Evolutionary conservation across 257 asterid genomes (phyloP).

Genomic region (Eustoma russellianum): DNA sequence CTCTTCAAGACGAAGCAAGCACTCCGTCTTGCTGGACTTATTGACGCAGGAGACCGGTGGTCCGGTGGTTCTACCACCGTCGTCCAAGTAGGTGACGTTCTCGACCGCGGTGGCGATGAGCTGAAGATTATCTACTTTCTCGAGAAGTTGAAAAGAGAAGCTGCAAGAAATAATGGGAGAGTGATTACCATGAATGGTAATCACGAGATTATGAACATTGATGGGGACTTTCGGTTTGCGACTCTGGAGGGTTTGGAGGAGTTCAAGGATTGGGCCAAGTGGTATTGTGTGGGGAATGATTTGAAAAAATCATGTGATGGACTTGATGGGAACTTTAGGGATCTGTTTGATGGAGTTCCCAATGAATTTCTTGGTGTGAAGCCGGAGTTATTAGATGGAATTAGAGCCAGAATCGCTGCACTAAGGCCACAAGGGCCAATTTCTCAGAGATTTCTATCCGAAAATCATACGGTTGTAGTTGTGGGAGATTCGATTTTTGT

Average conservation of each 20-base stretch:
- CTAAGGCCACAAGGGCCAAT: conserved; percentile 59
- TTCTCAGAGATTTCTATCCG: conserved; percentile 49
- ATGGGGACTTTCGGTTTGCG: conserved; percentile 65
- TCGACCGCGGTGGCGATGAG: conserved; percentile 95
- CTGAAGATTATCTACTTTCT: conserved; percentile 69
- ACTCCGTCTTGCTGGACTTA: conserved; percentile 55
- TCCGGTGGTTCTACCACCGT: conserved; percentile 74
- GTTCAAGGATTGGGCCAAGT: conserved; percentile 63
- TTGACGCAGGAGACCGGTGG: conserved; percentile 59
- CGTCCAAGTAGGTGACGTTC: conserved; percentile 81
- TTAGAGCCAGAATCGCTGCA: conserved; percentile 69
- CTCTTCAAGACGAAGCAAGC: conserved; percentile 67
- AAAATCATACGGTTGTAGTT: conserved; percentile 67
- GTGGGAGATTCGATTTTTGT: conserved; percentile 93
- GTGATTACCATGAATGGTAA: conserved; percentile 86
- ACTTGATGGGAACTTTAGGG: conserved; percentile 15
- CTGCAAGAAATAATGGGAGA: conserved; percentile 46
- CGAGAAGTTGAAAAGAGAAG: conserved; percentile 77
- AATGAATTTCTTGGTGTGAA: conserved; percentile 24
- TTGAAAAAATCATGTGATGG: conserved; percentile 57
- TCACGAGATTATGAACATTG: conserved; percentile 86
- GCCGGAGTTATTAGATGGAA: conserved; percentile 32
- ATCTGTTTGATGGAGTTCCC: conserved; percentile 53
- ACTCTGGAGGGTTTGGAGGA: conserved; percentile 48
- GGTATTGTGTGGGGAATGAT: conserved; percentile 52